Evolutionary conservation across 257 asterid genomes (phyloP).

Genomic region (Nicotiana otophora): DNA sequence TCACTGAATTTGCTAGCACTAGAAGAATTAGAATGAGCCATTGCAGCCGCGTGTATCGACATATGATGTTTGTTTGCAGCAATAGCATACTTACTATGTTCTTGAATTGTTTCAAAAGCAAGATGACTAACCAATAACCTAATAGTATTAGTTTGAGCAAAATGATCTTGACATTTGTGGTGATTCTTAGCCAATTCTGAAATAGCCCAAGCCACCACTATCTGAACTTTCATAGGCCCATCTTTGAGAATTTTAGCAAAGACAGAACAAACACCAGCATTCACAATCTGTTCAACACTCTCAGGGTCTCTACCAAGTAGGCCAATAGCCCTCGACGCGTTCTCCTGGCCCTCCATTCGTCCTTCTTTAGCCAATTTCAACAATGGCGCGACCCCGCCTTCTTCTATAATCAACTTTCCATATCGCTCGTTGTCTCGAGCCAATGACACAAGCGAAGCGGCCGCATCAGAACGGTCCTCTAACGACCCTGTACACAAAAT

Average conservation of each 20-base stretch:
- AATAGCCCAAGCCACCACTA: constrained; percentile 23
- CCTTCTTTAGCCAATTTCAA: constrained; percentile 23
- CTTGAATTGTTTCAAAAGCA: constrained; percentile 23
- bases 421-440: constrained; percentile 19
- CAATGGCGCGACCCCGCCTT: constrained; percentile 19
- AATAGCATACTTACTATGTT: constrained; percentile 20
- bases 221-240: constrained; percentile 20
- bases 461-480: constrained; percentile 26
- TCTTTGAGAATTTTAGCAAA: constrained; percentile 19
- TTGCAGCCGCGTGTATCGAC: constrained; percentile 10
- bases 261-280: constrained; percentile 21
- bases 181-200: constrained; percentile 16
- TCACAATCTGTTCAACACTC: constrained; percentile 20
- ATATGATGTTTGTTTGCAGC: constrained; percentile 7
- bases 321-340: constrained; percentile 18
- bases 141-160: constrained; percentile 15
- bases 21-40: constrained; percentile 2
- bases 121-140: constrained; percentile 21
- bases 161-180: constrained; percentile 21
- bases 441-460: constrained; percentile 20
- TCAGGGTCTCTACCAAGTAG: constrained; percentile 21
- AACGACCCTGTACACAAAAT: constrained; percentile 17
- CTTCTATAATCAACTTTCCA: constrained; percentile 19
- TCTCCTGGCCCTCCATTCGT: constrained; percentile 17
- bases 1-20: background rate